Evolutionary conservation across 2,329 filamentous ascomycete genomes (phyloP).

Genomic region (Leptographium wingfieldii): DNA sequence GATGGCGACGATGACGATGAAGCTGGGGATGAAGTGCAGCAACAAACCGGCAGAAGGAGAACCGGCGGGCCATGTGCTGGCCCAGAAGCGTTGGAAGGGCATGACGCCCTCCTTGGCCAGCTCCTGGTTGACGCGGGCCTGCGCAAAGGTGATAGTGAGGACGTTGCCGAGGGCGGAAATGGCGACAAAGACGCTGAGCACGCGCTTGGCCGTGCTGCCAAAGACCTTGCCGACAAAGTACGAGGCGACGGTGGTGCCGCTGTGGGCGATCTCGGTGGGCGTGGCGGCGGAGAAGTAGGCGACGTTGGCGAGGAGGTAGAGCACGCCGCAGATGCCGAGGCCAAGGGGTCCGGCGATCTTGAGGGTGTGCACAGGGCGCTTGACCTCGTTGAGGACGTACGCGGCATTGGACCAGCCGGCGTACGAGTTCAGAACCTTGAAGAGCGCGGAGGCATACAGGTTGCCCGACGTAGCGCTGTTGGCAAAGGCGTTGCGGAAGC

Average conservation of each 20-base stretch:
- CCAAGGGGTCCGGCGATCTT: constrained; percentile 51
- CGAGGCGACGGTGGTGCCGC: constrained; percentile 47
- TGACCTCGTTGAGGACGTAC: constrained; percentile 52
- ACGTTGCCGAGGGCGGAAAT: constrained; percentile 51
- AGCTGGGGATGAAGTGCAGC: constrained; percentile 52
- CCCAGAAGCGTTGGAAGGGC: constrained; percentile 49
- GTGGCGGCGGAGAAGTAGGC: constrained; percentile 53
- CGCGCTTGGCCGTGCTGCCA: constrained; percentile 42
- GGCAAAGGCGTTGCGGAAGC: constrained; percentile 43
- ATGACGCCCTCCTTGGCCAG: constrained; percentile 54
- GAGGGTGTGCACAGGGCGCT: constrained; percentile 50
- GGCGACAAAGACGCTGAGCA: constrained; percentile 46
- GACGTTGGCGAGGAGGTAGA: constrained; percentile 52
- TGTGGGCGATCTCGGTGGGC: constrained; percentile 42
- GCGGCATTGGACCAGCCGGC: constrained; percentile 53
- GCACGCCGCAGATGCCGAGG: constrained; percentile 42
- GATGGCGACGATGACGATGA: constrained; percentile 33
- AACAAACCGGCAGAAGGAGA: constrained; percentile 48
- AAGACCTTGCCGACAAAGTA: constrained; percentile 51
- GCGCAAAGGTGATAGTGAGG: constrained; percentile 51
- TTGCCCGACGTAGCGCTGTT: constrained; percentile 28
- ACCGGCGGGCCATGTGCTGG: constrained; percentile 53
- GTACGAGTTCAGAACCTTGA: constrained; percentile 48
- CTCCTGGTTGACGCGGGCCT: constrained; percentile 54
- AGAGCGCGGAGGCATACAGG: constrained; percentile 42